A percentile compares a stretch with the other conserved stretches of the same genome.
Evolutionary conservation across 2,329 filamentous ascomycete species (phyloP).

Genomic region (Trichoderma asperellum): DNA sequence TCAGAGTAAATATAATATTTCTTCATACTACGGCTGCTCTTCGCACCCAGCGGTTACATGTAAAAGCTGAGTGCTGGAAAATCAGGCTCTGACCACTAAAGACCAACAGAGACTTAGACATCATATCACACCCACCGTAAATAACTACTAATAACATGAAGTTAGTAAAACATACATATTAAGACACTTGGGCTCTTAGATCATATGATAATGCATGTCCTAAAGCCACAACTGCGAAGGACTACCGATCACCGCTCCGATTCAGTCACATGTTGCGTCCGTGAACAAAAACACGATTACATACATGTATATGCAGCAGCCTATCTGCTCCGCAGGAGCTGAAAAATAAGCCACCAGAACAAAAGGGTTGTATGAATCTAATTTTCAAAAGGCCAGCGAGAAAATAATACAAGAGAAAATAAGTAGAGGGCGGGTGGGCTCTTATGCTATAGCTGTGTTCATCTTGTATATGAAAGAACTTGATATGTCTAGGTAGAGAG

Average conservation of each 20-base stretch:
- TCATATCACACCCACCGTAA: not conserved
- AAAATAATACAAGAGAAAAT: not conserved
- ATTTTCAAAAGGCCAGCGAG: too few species aligned
- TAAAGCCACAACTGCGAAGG: conserved; percentile 8
- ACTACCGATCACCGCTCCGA: not conserved
- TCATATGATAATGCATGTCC: conserved; percentile 1
- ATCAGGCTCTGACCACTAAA: not conserved
- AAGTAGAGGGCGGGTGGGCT: not conserved
- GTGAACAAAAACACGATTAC: not conserved
- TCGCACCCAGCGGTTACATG: not conserved
- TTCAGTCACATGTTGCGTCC: not conserved
- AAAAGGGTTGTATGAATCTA: not conserved
- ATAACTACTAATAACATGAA: not conserved
- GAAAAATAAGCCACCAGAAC: not conserved
- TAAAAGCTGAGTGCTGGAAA: not conserved
- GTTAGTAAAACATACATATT: not conserved
- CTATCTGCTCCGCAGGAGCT: not conserved
- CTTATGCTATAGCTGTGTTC: not conserved
- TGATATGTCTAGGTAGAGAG: not conserved
- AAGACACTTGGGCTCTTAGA: not conserved
- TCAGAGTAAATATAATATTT: not conserved
- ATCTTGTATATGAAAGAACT: not conserved
- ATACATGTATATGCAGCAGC: not conserved
- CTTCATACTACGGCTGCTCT: not conserved
- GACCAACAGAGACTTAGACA: not conserved